Evolutionary conservation across 371 early-diverging fungal species (phyloP).

Genomic region (Apophysomyces trapeziformis): DNA sequence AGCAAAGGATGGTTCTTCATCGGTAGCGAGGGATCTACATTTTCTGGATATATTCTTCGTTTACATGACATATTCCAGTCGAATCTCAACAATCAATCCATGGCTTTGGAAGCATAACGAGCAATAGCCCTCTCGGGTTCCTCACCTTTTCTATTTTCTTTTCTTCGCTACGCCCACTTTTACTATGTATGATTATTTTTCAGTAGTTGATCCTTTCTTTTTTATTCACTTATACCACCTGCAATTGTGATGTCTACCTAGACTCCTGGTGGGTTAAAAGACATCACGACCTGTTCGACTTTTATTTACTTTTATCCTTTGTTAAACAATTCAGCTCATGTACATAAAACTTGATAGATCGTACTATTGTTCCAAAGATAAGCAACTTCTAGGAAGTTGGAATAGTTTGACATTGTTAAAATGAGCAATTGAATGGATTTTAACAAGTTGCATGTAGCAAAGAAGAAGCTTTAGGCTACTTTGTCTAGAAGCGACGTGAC

Average conservation of each 20-base stretch:
- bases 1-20: constrained; percentile 38
- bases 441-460: no score
- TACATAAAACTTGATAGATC: constrained; percentile 1
- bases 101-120: neutral
- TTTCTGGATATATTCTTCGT: constrained; percentile 37
- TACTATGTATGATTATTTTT: constrained; percentile 7
- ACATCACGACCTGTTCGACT: neutral
- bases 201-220: neutral
- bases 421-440: no score
- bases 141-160: no score
- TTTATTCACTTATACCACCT: neutral
- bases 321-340: neutral
- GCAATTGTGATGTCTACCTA: neutral
- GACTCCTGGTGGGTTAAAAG: constrained; percentile 3
- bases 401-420: no score
- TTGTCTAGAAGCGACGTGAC: no score
- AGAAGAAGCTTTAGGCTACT: no score
- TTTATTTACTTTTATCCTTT: neutral
- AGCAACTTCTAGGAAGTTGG: no score
- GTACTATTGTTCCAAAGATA: no score
- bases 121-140: neutral
- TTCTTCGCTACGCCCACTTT: neutral
- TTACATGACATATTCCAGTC: constrained; percentile 37
- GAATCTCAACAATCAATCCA: constrained; percentile 12
- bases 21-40: constrained; percentile 37